Base-by-base conservation (phyloP, 495 filamentous ascomycete genomes). In the Xylaria sp. region DNA sequence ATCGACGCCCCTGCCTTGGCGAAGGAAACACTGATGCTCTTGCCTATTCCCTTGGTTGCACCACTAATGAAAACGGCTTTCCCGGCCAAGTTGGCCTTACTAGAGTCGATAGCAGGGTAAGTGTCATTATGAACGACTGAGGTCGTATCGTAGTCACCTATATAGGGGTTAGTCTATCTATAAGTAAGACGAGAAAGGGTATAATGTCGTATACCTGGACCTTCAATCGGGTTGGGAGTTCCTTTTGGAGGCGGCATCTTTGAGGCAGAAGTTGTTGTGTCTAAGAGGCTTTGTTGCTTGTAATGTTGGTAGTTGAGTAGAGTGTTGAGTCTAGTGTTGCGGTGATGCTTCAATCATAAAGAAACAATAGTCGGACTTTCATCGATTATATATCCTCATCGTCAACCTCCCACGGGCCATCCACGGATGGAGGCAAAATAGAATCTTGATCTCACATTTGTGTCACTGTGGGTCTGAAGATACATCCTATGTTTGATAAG, bases 21-120 rank as follows among this genome's bases (percentile, higher is more conserved):
- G 69, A 78, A 88, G 24, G 67, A 61, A 55, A 69, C 19, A 35
- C 67, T 48, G 5, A 70, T 70, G 26, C 58, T 24, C 68, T 72
- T 76, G 8, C 87, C 86, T 43, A 89, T 78, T 9, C 86, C 86
- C 50, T 80, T 83, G n/a, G 81, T 83, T 0, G 84, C 86, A 1
- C 86, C 85, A 9, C 79, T 85, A 65, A 88, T 82, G 68, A 88
- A 75, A 48, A 87, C 79, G 4, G 74, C 74, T 55, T 84, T 83
- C 9, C 81, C 82, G 3, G 55, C 66, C 12, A 82, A 77, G 21
- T 82, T 55, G 12, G 74, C 72, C 14, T 77, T 80, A n/a, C 74
- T 53, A 11, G 82, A 75, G 55, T 79, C 74, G 67, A 87, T 87
- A 31, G 77, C 79, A 6, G 83, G 82, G 72, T 88, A 87, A 37